Conservation (phyloP, 2,329 filamentous ascomycete species). For the Penicillium sp. region DNA sequence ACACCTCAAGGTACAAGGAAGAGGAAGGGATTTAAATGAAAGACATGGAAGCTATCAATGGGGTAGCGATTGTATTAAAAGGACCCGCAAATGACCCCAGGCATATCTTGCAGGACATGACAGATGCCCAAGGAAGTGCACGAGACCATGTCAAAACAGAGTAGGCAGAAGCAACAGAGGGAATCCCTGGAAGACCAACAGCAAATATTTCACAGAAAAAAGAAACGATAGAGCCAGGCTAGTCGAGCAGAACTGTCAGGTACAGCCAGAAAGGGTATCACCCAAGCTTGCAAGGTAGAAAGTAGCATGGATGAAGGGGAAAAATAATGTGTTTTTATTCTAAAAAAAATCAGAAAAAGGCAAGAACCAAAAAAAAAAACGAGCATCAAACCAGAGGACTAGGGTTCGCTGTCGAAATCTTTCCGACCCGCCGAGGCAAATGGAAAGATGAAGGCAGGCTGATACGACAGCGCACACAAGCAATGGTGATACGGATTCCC, state of each 20-base stretch:
- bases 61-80: slow-evolving; percentile 30
- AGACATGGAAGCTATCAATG: slow-evolving; percentile 18
- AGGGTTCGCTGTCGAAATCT: slow-evolving; percentile 28
- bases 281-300: slow-evolving; percentile 23
- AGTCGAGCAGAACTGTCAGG: slow-evolving; percentile 29
- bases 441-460: slow-evolving; percentile 21
- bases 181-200: slow-evolving; percentile 30
- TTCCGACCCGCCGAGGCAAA: slow-evolving; percentile 27
- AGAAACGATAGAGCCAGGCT: slow-evolving; percentile 24
- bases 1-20: neutral
- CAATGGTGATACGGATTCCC: slow-evolving; percentile 31
- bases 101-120: slow-evolving; percentile 26
- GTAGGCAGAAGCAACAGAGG: slow-evolving; percentile 26
- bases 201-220: slow-evolving; percentile 33
- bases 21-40: slow-evolving; percentile 12
- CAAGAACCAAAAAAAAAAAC: slow-evolving; percentile 17
- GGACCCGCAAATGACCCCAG: slow-evolving; percentile 16
- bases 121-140: slow-evolving; percentile 31
- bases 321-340: slow-evolving; percentile 11
- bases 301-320: slow-evolving; percentile 17
- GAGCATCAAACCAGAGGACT: slow-evolving; percentile 14
- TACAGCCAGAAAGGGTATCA: slow-evolving; percentile 26
- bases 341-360: slow-evolving; percentile 20
- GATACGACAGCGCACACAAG: slow-evolving; percentile 31
- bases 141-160: slow-evolving; percentile 35